Evolutionary conservation across 352 stramenopile species (phyloP).

Genomic region (Phytophthora parvispora): DNA sequence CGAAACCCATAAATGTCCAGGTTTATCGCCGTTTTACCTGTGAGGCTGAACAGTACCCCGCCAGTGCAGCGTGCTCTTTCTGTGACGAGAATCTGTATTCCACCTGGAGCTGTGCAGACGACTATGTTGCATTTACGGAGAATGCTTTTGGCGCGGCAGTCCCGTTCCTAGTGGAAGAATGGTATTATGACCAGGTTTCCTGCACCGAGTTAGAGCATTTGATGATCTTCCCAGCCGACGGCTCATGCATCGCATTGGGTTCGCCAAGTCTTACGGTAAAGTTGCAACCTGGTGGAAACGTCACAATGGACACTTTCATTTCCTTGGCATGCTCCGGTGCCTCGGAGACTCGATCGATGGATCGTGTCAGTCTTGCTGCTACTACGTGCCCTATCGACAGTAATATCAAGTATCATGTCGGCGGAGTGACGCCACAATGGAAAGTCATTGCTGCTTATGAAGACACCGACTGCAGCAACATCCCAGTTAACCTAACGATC

Average conservation of each 20-base stretch:
- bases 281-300: not conserved
- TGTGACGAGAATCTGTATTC: not conserved
- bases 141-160: not conserved
- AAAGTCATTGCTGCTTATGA: not conserved
- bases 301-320: not conserved
- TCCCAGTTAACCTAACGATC: not conserved
- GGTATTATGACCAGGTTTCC: not conserved
- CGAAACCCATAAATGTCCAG: not conserved
- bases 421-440: constrained; percentile 8
- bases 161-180: constrained; percentile 10
- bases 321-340: not conserved
- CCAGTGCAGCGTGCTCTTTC: not conserved
- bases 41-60: not conserved
- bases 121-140: constrained; percentile 1
- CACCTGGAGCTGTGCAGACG: not conserved
- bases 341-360: not conserved
- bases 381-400: not conserved
- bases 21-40: not conserved
- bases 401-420: constrained; percentile 1
- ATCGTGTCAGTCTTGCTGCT: not conserved
- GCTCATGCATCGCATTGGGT: constrained; percentile 3
- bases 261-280: not conserved
- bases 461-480: not conserved
- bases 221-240: constrained; percentile 11
- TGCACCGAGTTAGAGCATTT: constrained; percentile 3